Evolutionary conservation across 805 yeast genomes (phyloP).

Genomic region (Wickerhamiella musiphila): DNA sequence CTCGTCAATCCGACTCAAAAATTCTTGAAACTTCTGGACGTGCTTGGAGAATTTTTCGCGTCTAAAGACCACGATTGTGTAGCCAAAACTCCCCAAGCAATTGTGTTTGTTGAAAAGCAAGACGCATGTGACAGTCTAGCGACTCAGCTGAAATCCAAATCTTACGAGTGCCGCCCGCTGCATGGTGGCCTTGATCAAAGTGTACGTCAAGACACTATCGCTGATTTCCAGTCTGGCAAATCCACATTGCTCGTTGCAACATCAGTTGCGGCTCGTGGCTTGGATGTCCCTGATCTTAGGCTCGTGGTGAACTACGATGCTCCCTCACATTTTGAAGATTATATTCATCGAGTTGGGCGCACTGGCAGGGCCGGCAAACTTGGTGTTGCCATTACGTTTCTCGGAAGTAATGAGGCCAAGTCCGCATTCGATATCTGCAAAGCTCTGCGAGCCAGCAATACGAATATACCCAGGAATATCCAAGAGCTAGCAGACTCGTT

Average conservation of each 20-base stretch:
- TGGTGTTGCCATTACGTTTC: slow-evolving; percentile 64
- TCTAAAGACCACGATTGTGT: slow-evolving; percentile 16
- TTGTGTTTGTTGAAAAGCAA: slow-evolving; percentile 80
- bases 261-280: slow-evolving; percentile 85
- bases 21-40: slow-evolving; percentile 34
- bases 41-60: slow-evolving; percentile 31
- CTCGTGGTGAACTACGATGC: slow-evolving; percentile 69
- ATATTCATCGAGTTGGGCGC: slow-evolving; percentile 89
- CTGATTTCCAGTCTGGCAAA: slow-evolving; percentile 45
- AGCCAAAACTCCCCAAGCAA: slow-evolving; percentile 24
- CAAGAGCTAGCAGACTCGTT: slow-evolving; percentile 36
- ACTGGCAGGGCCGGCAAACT: slow-evolving; percentile 80
- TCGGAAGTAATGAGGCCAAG: slow-evolving; percentile 43
- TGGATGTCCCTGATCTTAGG: slow-evolving; percentile 75
- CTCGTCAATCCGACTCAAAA: slow-evolving; percentile 41
- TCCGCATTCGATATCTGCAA: slow-evolving; percentile 52
- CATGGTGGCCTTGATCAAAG: slow-evolving; percentile 88
- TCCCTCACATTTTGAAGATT: slow-evolving; percentile 84
- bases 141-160: slow-evolving; percentile 32
- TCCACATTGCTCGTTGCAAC: slow-evolving; percentile 64
- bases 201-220: slow-evolving; percentile 61
- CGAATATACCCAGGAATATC: slow-evolving; percentile 36
- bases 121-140: slow-evolving; percentile 62
- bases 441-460: slow-evolving; percentile 44
- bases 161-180: slow-evolving; percentile 46